These are phyloP conservation scores for Starmerella kuoi DNA, from an alignment of 805 yeast species.

Conservation along the genomic window DNA sequence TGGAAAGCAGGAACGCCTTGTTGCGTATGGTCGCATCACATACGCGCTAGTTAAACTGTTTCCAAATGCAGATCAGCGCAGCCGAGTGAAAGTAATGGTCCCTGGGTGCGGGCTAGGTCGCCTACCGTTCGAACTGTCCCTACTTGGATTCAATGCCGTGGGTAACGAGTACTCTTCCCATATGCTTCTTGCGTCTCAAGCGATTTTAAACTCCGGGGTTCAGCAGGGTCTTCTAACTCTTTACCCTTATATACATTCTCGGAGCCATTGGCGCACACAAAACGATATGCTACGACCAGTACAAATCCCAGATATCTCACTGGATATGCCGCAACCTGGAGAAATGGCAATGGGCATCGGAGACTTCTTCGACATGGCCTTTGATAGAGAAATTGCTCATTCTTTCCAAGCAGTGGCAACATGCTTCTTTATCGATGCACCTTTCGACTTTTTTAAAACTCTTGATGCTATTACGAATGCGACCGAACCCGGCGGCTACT, in stretches of 20 bases:
- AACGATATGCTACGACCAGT: slow-evolving; percentile 44
- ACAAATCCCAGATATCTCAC: slow-evolving; percentile 29
- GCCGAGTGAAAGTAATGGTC: slow-evolving; percentile 37
- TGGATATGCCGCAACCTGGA: slow-evolving; percentile 18
- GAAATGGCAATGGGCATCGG: slow-evolving; percentile 62
- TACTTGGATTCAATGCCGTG: slow-evolving; percentile 39
- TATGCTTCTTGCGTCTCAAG: slow-evolving; percentile 51
- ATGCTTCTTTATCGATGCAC: slow-evolving; percentile 81
- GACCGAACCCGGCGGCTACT: slow-evolving; percentile 39
- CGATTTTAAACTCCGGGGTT: slow-evolving; percentile 23
- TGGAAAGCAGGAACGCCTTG: slow-evolving; percentile 44
- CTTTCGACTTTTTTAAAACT: slow-evolving; percentile 69
- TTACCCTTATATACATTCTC: slow-evolving; percentile 43
- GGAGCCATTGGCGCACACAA: slow-evolving; percentile 47
- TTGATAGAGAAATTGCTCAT: slow-evolving; percentile 37
- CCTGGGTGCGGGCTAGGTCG: slow-evolving; percentile 91
- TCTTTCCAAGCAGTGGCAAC: slow-evolving; percentile 31
- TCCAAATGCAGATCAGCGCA: slow-evolving; percentile 25
- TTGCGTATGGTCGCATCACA: slow-evolving; percentile 42
- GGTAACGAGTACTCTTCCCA: slow-evolving; percentile 71
- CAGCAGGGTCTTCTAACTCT: slow-evolving; percentile 18
- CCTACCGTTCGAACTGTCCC: slow-evolving; percentile 55
- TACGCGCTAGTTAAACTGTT: slow-evolving; percentile 32
- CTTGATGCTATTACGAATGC: slow-evolving; percentile 47
- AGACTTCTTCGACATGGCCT: slow-evolving; percentile 48